These are phyloP conservation scores for Sporothrix pallida DNA, from an alignment of 2,329 filamentous ascomycete genomes.

Conservation along the genomic window DNA sequence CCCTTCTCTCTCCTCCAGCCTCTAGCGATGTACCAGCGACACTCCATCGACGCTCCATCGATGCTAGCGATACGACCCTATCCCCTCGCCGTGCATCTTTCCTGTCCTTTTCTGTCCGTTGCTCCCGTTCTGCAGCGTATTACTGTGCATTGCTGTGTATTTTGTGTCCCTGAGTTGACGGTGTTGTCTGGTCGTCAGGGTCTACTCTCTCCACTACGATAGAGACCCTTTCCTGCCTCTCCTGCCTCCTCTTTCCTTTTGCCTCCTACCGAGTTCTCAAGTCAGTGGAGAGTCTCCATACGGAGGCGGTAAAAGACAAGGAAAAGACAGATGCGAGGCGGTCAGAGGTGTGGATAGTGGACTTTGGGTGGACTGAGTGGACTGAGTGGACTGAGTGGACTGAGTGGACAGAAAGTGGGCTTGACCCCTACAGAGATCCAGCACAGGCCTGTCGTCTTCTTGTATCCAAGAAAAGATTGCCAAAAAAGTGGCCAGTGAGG, in stretches of 20 bases:
- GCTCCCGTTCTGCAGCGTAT: not conserved
- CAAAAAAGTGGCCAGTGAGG: constrained; percentile 1
- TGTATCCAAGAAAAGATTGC: not conserved
- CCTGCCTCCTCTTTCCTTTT: not conserved
- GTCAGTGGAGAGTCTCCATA: constrained; percentile 14
- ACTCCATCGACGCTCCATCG: too few species aligned
- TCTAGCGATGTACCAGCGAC: too few species aligned
- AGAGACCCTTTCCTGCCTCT: too few species aligned
- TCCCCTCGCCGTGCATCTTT: not conserved
- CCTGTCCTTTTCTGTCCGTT: not conserved
- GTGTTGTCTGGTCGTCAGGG: too few species aligned
- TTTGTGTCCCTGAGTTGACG: constrained; percentile 10
- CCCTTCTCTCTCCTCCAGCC: too few species aligned
- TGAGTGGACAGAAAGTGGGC: not conserved
- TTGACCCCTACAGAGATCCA: not conserved
- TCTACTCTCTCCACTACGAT: too few species aligned
- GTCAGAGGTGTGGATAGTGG: constrained; percentile 11
- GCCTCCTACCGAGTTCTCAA: constrained; percentile 5
- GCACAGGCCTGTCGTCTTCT: not conserved
- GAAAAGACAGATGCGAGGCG: constrained; percentile 12
- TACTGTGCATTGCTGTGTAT: not conserved
- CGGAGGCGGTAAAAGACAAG: not conserved
- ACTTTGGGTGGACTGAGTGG: not conserved
- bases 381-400: not conserved
- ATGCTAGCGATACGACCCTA: constrained; percentile 18